phyloP scores from a whole-genome alignment of 179 eudicot species.

The Amaranthus tricolor region DNA sequence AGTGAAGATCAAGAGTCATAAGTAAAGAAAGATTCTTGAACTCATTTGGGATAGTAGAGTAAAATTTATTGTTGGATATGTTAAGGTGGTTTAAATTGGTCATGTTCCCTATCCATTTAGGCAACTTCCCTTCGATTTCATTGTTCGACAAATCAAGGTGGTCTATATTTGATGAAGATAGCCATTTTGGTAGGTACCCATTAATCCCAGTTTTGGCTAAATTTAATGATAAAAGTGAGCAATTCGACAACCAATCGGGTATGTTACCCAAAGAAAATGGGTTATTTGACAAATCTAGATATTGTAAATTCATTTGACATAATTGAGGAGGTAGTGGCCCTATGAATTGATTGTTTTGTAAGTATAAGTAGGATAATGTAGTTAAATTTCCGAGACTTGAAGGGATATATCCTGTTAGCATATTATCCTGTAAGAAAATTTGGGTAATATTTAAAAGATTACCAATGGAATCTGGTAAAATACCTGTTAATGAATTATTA shows the following conservation, averaged over 20 bases:
- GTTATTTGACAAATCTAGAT: constrained; percentile 51
- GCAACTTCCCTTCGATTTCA: constrained; percentile 56
- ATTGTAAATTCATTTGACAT: constrained; percentile 34
- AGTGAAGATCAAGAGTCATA: constrained; percentile 60
- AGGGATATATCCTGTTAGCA: constrained; percentile 51
- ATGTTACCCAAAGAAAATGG: constrained; percentile 39
- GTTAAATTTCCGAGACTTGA: constrained; percentile 49
- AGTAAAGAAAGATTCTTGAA: constrained; percentile 43
- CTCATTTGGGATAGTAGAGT: constrained; percentile 41
- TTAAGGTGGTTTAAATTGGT: constrained; percentile 47
- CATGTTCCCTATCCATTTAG: constrained; percentile 71
- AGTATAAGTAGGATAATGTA: constrained; percentile 37
- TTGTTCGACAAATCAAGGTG: constrained; percentile 39
- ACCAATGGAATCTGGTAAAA: constrained; percentile 48
- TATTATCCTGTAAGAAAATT: constrained; percentile 48
- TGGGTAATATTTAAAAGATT: constrained; percentile 38
- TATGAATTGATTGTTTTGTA: constrained; percentile 45
- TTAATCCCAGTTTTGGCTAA: constrained; percentile 52
- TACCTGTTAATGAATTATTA: constrained; percentile 42
- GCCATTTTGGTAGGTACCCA: constrained; percentile 45
- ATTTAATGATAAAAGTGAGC: constrained; percentile 25
- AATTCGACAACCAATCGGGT: constrained; percentile 40
- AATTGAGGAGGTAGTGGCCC: constrained; percentile 43
- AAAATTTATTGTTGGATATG: constrained; percentile 54
- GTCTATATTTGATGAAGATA: constrained; percentile 37